Evolutionary conservation across 2,329 filamentous ascomycete species (phyloP).

Genomic region (Tricladium varicosporioides): DNA sequence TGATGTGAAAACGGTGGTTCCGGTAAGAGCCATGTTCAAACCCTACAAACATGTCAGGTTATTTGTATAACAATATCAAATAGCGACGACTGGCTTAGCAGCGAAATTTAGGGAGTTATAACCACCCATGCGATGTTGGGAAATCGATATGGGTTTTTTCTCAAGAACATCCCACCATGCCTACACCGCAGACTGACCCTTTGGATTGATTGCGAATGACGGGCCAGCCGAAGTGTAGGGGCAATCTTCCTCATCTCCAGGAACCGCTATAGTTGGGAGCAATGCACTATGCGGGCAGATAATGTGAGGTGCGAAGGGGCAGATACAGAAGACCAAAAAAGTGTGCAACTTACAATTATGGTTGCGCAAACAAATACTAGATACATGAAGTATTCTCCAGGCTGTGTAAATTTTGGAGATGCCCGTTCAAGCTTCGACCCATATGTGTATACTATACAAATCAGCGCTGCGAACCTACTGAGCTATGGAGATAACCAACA

Average conservation of each 20-base stretch:
- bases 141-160: slow-evolving; percentile 47
- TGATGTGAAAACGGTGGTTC: slow-evolving; percentile 50
- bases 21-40: slow-evolving; percentile 48
- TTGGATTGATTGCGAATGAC: slow-evolving; percentile 51
- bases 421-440: slow-evolving; percentile 60
- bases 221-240: slow-evolving; percentile 51
- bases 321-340: slow-evolving; percentile 19
- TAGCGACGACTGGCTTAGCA: slow-evolving; percentile 2
- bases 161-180: slow-evolving; percentile 54
- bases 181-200: slow-evolving; percentile 50
- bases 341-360: slow-evolving; percentile 58
- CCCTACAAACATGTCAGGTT: slow-evolving; percentile 39
- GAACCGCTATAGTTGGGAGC: slow-evolving; percentile 55
- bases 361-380: slow-evolving; percentile 58
- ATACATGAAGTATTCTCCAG: slow-evolving; percentile 67
- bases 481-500: slow-evolving; percentile 41
- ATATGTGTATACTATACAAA: slow-evolving; percentile 60
- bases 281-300: slow-evolving; percentile 55
- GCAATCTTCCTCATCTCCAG: slow-evolving; percentile 59
- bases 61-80: slow-evolving; percentile 21
- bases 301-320: slow-evolving; percentile 52
- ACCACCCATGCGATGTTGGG: slow-evolving; percentile 35
- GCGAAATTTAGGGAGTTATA: slow-evolving; percentile 37
- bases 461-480: slow-evolving; percentile 10
- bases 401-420: slow-evolving; percentile 57